Evolutionary conservation across 2,329 filamentous ascomycete genomes (phyloP).

Genomic region (Microcyclospora tardicrescens): DNA sequence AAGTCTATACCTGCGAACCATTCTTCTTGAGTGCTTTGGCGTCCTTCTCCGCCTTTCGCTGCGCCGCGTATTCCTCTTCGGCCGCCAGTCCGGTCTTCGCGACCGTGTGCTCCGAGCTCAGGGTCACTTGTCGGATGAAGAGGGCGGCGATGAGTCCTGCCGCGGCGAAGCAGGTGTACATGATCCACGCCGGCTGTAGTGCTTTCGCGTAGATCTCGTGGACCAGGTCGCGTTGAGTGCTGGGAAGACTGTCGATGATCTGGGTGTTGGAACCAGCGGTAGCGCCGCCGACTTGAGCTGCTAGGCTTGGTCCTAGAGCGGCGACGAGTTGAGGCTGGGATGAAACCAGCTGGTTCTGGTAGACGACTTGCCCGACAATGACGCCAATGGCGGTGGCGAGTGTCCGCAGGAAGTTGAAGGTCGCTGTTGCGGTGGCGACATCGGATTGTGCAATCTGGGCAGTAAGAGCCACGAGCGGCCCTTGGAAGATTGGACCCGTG

Average conservation of each 20-base stretch:
- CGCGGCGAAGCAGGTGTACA: slow-evolving; percentile 31
- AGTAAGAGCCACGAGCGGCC: slow-evolving; percentile 53
- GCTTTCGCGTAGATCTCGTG: slow-evolving; percentile 31
- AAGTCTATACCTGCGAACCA: too few species aligned
- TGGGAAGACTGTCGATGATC: slow-evolving; percentile 40
- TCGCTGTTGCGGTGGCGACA: slow-evolving; percentile 51
- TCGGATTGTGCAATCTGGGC: slow-evolving; percentile 46
- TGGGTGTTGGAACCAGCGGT: slow-evolving; percentile 49
- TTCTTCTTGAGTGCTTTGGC: background rate
- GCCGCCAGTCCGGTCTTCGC: slow-evolving; percentile 37
- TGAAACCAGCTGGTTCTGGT: slow-evolving; percentile 54
- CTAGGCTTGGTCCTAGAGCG: slow-evolving; percentile 40
- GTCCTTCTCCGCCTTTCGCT: slow-evolving; percentile 20
- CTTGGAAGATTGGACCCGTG: slow-evolving; percentile 54
- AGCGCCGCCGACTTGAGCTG: slow-evolving; percentile 42
- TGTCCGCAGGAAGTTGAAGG: slow-evolving; percentile 53
- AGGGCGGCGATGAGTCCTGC: slow-evolving; percentile 27
- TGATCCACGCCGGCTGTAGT: slow-evolving; percentile 37
- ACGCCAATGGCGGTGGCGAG: slow-evolving; percentile 53
- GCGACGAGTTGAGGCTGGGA: slow-evolving; percentile 37
- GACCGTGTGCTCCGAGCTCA: slow-evolving; percentile 33
- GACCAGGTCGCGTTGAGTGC: slow-evolving; percentile 31
- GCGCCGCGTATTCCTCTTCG: slow-evolving; percentile 26
- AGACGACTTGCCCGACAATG: slow-evolving; percentile 59
- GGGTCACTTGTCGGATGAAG: slow-evolving; percentile 29